These are phyloP conservation scores for Xylariaceae sp. DNA, from an alignment of 2,329 filamentous ascomycete species.

Conservation along the genomic window DNA sequence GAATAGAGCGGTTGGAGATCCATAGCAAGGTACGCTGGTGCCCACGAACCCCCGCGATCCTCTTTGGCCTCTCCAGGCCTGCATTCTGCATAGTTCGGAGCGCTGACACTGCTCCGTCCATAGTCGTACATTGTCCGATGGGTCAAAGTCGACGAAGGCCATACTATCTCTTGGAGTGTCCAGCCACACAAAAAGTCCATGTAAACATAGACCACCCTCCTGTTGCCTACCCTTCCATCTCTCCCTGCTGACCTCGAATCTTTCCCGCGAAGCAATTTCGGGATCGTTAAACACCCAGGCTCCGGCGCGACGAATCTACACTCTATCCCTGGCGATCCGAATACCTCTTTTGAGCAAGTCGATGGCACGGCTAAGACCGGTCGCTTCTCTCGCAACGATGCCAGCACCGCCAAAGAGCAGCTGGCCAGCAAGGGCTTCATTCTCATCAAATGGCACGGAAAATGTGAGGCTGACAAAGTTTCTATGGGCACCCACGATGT, in stretches of 20 bases:
- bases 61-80: slow-evolving; percentile 1
- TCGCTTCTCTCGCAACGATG: slow-evolving; percentile 52
- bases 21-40: slow-evolving; percentile 92
- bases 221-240: background rate
- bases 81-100: background rate
- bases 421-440: slow-evolving; percentile 64
- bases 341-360: slow-evolving; percentile 44
- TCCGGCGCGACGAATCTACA: slow-evolving; percentile 52
- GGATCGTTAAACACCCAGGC: slow-evolving; percentile 94
- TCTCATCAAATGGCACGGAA: slow-evolving; percentile 80
- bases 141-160: slow-evolving; percentile 84
- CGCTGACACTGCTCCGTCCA: slow-evolving; percentile 18
- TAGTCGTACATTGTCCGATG: slow-evolving; percentile 98
- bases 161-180: slow-evolving; percentile 96
- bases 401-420: slow-evolving; percentile 57
- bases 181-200: slow-evolving; percentile 98
- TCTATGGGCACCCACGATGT: slow-evolving; percentile 88
- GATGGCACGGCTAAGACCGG: slow-evolving; percentile 36
- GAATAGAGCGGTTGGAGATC: slow-evolving; percentile 94
- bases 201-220: slow-evolving; percentile 37
- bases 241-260: background rate
- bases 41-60: slow-evolving; percentile 8
- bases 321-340: slow-evolving; percentile 38
- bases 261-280: slow-evolving; percentile 66
- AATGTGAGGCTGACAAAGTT: slow-evolving; percentile 94